Conservation (phyloP, 2,329 filamentous ascomycete genomes). For the Ophiocordyceps australis region DNA sequence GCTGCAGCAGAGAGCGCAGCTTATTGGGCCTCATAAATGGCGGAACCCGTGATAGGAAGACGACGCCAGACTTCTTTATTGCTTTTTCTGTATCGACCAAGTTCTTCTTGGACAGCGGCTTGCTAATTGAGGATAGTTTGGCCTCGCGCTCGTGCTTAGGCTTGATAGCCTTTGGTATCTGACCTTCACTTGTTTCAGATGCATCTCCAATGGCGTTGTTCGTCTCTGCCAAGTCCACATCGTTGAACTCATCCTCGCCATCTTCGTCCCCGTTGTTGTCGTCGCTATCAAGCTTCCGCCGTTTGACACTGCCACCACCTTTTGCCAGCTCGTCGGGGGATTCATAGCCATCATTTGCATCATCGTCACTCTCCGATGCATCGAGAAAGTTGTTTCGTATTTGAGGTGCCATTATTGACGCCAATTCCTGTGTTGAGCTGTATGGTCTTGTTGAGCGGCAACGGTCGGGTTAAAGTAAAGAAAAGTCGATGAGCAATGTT, state of each 20-base stretch:
- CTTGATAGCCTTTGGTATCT: constrained; percentile 4
- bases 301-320: constrained; percentile 42
- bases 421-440: neutral
- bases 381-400: constrained; percentile 60
- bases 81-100: constrained; percentile 45
- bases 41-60: constrained; percentile 70
- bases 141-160: constrained; percentile 11
- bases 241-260: constrained; percentile 10
- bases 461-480: too few relatives aligned
- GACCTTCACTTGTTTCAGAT: constrained; percentile 4
- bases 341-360: constrained; percentile 40
- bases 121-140: constrained; percentile 28
- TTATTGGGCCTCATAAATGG: constrained; percentile 80
- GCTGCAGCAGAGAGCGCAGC: constrained; percentile 54
- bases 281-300: constrained; percentile 35
- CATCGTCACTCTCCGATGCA: constrained; percentile 37
- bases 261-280: too few relatives aligned
- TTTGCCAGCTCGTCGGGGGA: constrained; percentile 54
- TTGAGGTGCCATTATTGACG: constrained; percentile 38
- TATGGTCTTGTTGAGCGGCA: too few relatives aligned
- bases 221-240: constrained; percentile 14
- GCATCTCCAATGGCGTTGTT: constrained; percentile 10
- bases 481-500: too few relatives aligned
- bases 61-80: constrained; percentile 56
- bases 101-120: constrained; percentile 46